Base-by-base conservation (phyloP, 306 rosid genomes). In the Oemleria cerasiformis region DNA sequence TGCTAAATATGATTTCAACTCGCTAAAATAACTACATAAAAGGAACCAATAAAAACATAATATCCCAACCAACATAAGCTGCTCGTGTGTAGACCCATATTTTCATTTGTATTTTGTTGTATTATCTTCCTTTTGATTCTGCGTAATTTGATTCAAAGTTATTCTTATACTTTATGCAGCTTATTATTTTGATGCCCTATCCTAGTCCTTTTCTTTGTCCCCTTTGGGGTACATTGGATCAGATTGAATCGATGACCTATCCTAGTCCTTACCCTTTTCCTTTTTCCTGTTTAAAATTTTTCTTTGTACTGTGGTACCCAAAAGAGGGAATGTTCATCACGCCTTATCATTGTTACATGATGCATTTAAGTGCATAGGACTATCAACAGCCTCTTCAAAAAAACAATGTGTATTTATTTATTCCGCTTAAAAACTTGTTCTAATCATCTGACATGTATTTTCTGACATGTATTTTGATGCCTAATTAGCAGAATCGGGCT, bases 401-500 rank as follows among this genome's bases (percentile, higher is more conserved):
- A 25, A 25, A 2, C 2, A 55, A 65, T 1, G 11, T 48, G 23
- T 49, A 3, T 73, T n/a, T 49, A 9, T 11, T n/a, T 51, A 43
- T 68, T 49, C 2, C 42, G 4, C 17, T 34, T 8, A 63, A 5
- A 21, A 10, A 44, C 43, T 49, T 62, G 54, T 34, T 48, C 14
- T 9, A 16, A 15, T 30, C 13, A 59, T 73, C 49, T 75, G 39
- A 34, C 73, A 67, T 70, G 71, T 70, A 43, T 30, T 69, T 68
- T 77, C 49, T 75, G 39, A 34, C 73, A 67, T 70, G 71, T 70
- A 43, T 30, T 69, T 68, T 77, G 67, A 47, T 82, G 72, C 75
- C 71, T 86, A 81, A 47, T 51, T 41, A 50, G 78, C 69, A 94
- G 99, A 94, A 92, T 77, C 96, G 97, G 44, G 90, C 96, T 36